Evolutionary conservation across 495 filamentous ascomycete species (phyloP), one percentile per base, ranked within the genome.

Genomic region (Rusavskia elegans): DNA sequence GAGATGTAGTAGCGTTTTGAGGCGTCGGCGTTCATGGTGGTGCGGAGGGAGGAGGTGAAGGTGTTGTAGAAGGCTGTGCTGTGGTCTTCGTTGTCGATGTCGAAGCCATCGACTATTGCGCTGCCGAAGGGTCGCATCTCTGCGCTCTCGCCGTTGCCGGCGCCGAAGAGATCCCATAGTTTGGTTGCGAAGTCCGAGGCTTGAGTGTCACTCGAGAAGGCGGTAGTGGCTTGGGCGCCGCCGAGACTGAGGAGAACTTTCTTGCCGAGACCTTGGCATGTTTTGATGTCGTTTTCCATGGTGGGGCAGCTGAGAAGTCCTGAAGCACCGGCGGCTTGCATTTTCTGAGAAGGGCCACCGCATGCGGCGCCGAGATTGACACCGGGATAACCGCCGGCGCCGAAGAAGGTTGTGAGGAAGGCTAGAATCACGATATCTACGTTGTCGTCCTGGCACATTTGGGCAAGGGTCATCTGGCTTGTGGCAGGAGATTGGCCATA

Each of bases 81-180:
- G 44, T 63, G 63, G 7, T 58, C 56, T 44, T 63, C 56, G 36
- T 56, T 57, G 50, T 66, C 74, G 38, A 79, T 66, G 55, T 83
- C 79, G 64, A 80, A 81, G 21, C 79, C 79, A 55, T 83, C 76
- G 50, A 82, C 57, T 10, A 66, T 65, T 0, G 71, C 66, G 5
- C 61, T 48, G 16, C 78, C 79, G 51, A 81, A 78, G 0, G 78
- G 79, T 8, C 72, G 64, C 1, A 68, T 55, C 3, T 58, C 60
- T 6, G 60, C 51, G 25, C 51, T 53, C 14, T 64, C 59, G 21
- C 58, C 62, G 4, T 54, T 62, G 0, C 69, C 70, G 21, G 60
- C 68, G 37, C 74, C 73, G 52, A 77, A 79, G 3, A 76, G 66
- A 19, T 74, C 61, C 73, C 76, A 79, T 1, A 80, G 66, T 32